phyloP scores from a whole-genome alignment of 805 yeast genomes.

The Candida odintsovae region DNA sequence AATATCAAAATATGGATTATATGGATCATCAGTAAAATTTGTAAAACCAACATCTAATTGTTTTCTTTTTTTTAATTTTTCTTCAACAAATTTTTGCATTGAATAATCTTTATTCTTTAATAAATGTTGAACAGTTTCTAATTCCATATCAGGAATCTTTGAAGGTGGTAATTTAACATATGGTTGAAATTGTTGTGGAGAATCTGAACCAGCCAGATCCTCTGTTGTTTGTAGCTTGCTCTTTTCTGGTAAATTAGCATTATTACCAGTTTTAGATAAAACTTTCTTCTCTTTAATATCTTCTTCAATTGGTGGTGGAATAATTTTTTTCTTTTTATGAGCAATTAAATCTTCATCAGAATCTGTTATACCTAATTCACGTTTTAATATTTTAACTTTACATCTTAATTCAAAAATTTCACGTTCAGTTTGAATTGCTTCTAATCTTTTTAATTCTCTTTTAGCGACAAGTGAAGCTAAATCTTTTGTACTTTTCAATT shows the following conservation, averaged over 20 bases:
- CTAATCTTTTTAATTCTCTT: slow-evolving; percentile 63
- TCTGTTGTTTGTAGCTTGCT: slow-evolving; percentile 13
- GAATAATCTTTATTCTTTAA: slow-evolving; percentile 70
- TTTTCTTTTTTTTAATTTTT: slow-evolving; percentile 68
- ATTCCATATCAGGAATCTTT: slow-evolving; percentile 87
- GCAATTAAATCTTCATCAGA: slow-evolving; percentile 80
- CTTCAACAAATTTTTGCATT: slow-evolving; percentile 78
- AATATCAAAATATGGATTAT: slow-evolving; percentile 73
- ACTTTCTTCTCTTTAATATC: slow-evolving; percentile 16
- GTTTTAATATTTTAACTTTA: slow-evolving; percentile 65
- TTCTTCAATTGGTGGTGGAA: slow-evolving; percentile 12
- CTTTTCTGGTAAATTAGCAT: slow-evolving; percentile 15
- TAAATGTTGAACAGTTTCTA: slow-evolving; percentile 74
- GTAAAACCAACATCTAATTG: slow-evolving; percentile 63
- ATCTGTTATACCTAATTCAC: slow-evolving; percentile 70
- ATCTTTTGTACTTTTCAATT: slow-evolving; percentile 69
- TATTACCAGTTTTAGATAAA: slow-evolving; percentile 12
- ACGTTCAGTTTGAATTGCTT: slow-evolving; percentile 54
- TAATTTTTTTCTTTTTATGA: slow-evolving; percentile 59
- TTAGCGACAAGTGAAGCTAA: slow-evolving; percentile 64
- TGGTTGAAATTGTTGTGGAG: slow-evolving; percentile 46
- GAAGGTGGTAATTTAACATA: slow-evolving; percentile 86
- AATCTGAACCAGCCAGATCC: slow-evolving; percentile 19
- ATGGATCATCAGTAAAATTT: slow-evolving; percentile 82
- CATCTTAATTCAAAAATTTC: slow-evolving; percentile 70